Evolutionary conservation across 2,329 filamentous ascomycete species (phyloP).

Genomic region (Metarhizium brunneum): DNA sequence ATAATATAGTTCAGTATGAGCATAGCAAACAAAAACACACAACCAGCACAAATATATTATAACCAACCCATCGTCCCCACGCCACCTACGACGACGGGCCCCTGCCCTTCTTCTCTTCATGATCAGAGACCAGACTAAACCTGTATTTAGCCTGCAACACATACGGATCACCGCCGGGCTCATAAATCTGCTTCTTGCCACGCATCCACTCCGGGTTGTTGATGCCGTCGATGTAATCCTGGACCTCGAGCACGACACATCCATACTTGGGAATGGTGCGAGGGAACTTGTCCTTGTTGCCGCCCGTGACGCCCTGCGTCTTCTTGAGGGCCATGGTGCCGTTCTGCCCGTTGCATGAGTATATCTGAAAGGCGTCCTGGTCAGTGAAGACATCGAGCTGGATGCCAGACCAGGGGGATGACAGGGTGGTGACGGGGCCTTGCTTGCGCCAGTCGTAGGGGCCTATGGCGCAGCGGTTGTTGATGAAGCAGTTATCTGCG

Average conservation of each 20-base stretch:
- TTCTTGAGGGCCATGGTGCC: slow-evolving; percentile 60
- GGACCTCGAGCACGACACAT: slow-evolving; percentile 82
- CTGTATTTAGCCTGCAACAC: slow-evolving; percentile 52
- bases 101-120: neutral
- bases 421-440: slow-evolving; percentile 55
- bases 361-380: slow-evolving; percentile 83
- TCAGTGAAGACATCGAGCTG: slow-evolving; percentile 72
- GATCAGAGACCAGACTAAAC: slow-evolving; percentile 37
- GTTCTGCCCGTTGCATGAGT: slow-evolving; percentile 71
- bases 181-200: slow-evolving; percentile 45
- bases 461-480: slow-evolving; percentile 50
- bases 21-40: no score
- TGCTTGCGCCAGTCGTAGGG: slow-evolving; percentile 54
- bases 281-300: slow-evolving; percentile 39
- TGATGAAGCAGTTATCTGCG: slow-evolving; percentile 57
- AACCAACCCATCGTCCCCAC: no score
- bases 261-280: slow-evolving; percentile 65
- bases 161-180: slow-evolving; percentile 49
- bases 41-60: no score
- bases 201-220: slow-evolving; percentile 86
- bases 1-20: no score
- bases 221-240: slow-evolving; percentile 91
- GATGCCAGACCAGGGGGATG: slow-evolving; percentile 72
- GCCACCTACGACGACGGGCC: neutral
- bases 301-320: slow-evolving; percentile 52